Conservation (phyloP, 2,329 filamentous ascomycete genomes). For the Diaporthe velutina region DNA sequence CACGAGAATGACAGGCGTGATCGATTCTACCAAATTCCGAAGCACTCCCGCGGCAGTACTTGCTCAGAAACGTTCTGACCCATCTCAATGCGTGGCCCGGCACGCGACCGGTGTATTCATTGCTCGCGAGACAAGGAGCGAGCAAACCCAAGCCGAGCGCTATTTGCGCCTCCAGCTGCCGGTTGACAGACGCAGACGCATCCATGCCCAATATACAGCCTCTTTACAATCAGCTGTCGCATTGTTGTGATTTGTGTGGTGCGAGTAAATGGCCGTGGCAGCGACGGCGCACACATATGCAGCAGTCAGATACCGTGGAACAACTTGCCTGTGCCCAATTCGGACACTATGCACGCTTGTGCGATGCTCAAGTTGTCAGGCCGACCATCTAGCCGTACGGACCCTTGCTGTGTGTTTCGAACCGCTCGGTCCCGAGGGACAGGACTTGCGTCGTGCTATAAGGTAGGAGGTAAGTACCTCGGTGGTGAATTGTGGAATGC, state of each 20-base stretch:
- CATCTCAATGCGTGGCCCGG: background rate
- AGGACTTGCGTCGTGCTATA: background rate
- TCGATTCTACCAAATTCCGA: background rate
- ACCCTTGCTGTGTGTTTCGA: background rate
- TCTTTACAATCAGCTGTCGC: background rate
- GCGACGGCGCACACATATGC: background rate
- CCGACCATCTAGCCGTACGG: background rate
- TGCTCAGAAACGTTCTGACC: background rate
- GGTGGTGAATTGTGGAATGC: background rate
- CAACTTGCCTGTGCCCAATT: background rate
- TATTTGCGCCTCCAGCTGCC: background rate
- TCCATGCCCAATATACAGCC: too few species aligned
- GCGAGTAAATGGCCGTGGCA: background rate
- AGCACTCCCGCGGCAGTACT: background rate
- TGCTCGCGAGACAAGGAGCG: background rate
- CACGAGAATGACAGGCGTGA: slow-evolving; percentile 19
- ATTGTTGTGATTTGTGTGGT: background rate
- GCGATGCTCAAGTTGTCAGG: background rate
- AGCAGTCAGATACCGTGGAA: background rate
- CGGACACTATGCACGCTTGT: too few species aligned
- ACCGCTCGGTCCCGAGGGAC: background rate
- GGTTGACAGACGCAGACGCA: background rate
- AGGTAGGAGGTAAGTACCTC: background rate
- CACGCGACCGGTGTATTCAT: too few species aligned
- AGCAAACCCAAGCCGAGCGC: background rate